These are phyloP conservation scores for Pichia kudriavzevii DNA, from an alignment of 1,139 yeast genomes.

Conservation along the genomic window DNA sequence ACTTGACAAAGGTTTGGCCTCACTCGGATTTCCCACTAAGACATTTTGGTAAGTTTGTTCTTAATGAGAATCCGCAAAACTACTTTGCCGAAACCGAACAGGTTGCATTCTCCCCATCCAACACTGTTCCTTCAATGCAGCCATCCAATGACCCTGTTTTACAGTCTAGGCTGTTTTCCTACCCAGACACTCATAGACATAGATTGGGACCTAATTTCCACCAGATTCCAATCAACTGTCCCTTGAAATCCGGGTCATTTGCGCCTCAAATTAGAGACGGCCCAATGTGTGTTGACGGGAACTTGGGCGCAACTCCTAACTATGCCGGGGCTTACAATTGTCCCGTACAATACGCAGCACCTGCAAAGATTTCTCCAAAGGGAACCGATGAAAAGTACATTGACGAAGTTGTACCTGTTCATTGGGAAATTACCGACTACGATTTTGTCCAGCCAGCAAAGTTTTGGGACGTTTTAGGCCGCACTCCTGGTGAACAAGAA, in stretches of 20 bases:
- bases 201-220: slow-evolving; percentile 64
- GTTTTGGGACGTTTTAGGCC: slow-evolving; percentile 68
- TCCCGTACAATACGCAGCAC: slow-evolving; percentile 26
- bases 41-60: slow-evolving; percentile 60
- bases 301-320: slow-evolving; percentile 81
- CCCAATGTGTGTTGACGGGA: slow-evolving; percentile 73
- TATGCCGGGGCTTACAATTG: slow-evolving; percentile 51
- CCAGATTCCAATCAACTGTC: slow-evolving; percentile 72
- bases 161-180: slow-evolving; percentile 78
- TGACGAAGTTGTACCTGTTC: slow-evolving; percentile 84
- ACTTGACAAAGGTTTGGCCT: slow-evolving; percentile 77
- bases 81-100: slow-evolving; percentile 80
- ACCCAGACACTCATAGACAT: slow-evolving; percentile 75
- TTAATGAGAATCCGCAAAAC: slow-evolving; percentile 68
- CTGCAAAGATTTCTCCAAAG: slow-evolving; percentile 30
- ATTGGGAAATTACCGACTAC: slow-evolving; percentile 72
- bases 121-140: slow-evolving; percentile 78
- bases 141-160: slow-evolving; percentile 83
- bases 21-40: slow-evolving; percentile 70
- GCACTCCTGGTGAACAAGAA: slow-evolving; percentile 70
- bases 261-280: slow-evolving; percentile 68
- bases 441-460: slow-evolving; percentile 54
- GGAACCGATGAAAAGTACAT: slow-evolving; percentile 71
- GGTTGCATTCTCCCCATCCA: slow-evolving; percentile 77
- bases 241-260: slow-evolving; percentile 43